Percentiles rank a stretch among this genome's conserved stretches.
Evolutionary conservation across 1,139 yeast species (phyloP).

Genomic region (Kodamaea alishanica): DNA sequence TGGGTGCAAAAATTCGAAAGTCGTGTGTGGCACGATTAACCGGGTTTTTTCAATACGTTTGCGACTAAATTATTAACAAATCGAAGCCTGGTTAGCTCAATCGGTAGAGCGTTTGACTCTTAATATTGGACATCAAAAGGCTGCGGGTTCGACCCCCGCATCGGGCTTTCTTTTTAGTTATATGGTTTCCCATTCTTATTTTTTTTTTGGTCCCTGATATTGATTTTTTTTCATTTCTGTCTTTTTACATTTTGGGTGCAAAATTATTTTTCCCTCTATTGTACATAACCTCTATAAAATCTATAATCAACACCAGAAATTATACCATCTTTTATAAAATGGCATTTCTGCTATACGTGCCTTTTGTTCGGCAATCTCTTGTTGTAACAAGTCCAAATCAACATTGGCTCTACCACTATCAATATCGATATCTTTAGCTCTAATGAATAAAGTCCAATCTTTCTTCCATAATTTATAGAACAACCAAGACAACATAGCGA

Average conservation of each 20-base stretch:
- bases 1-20: no score
- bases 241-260: constrained; percentile 1
- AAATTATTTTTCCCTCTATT: neutral
- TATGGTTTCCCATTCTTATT: no score
- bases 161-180: constrained; percentile 27
- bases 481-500: constrained; percentile 53
- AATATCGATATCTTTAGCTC: constrained; percentile 21
- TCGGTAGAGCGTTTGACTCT: constrained; percentile 30
- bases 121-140: constrained; percentile 33
- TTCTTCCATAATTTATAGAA: constrained; percentile 56
- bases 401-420: constrained; percentile 25
- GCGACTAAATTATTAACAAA: no score
- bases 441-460: constrained; percentile 39
- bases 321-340: constrained; percentile 18
- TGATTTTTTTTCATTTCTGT: no score
- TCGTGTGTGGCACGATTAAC: no score
- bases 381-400: constrained; percentile 22
- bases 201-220: no score
- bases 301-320: constrained; percentile 18
- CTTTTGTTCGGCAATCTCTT: constrained; percentile 21
- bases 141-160: constrained; percentile 52
- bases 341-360: constrained; percentile 19
- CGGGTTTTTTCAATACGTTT: no score
- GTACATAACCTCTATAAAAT: constrained; percentile 4
- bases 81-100: constrained; percentile 26